phyloP scores from a whole-genome alignment of 768 basidiomycete species.

The Sutorius australiensis region DNA sequence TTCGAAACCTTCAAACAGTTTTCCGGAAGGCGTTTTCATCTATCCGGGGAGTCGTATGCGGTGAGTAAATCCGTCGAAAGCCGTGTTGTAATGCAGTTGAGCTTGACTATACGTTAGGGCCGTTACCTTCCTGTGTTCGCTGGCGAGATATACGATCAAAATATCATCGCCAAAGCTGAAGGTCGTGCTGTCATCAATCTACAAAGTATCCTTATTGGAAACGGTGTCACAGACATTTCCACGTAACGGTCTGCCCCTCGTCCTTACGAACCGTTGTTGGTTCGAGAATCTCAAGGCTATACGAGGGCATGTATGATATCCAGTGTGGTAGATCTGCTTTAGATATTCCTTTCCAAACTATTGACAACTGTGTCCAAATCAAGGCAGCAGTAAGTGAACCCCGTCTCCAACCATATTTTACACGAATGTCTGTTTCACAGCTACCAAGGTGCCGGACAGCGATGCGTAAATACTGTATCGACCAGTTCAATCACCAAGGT shows the following conservation, averaged over 20 bases:
- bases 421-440: constrained; percentile 30
- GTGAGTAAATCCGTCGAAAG: constrained; percentile 36
- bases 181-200: constrained; percentile 60
- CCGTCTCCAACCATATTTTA: neutral
- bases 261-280: neutral
- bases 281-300: constrained; percentile 26
- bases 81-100: neutral
- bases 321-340: constrained; percentile 49
- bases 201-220: constrained; percentile 70
- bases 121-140: constrained; percentile 75
- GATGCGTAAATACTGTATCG: constrained; percentile 57
- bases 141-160: constrained; percentile 72
- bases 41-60: constrained; percentile 72
- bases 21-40: constrained; percentile 61
- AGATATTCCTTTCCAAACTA: constrained; percentile 47
- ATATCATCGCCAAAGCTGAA: constrained; percentile 46
- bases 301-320: constrained; percentile 45
- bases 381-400: constrained; percentile 47
- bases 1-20: constrained; percentile 77
- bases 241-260: constrained; percentile 33
- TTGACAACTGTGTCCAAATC: constrained; percentile 43
- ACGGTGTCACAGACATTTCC: constrained; percentile 57
- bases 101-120: constrained; percentile 41
- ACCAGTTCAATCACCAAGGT: constrained; percentile 58
- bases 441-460: constrained; percentile 64